Evolutionary conservation across 75 land plant genomes (phyloP).

Genomic region (Azolla pinnata): DNA sequence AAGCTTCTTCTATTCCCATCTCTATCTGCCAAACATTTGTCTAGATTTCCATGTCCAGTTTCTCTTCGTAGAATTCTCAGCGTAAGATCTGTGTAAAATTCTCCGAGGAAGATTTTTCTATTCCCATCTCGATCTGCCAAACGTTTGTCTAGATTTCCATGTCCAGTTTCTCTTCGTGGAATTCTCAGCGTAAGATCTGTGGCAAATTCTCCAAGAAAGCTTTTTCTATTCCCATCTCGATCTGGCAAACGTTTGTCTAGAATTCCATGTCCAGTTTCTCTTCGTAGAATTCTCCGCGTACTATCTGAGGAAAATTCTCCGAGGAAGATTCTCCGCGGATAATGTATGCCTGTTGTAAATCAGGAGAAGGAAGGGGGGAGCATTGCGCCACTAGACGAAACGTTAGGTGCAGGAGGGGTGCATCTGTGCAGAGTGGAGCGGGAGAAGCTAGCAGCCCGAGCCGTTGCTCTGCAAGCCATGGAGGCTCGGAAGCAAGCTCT

Average conservation of each 20-base stretch:
- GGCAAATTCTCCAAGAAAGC: not conserved
- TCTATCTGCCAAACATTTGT: conserved; percentile 1
- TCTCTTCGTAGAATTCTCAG: not conserved
- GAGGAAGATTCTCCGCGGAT: too few species aligned
- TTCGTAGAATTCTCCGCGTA: not conserved
- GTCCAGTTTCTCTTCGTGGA: not conserved
- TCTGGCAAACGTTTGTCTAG: not conserved
- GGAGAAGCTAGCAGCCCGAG: conserved; percentile 68
- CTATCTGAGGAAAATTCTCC: too few species aligned
- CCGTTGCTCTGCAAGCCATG: conserved; percentile 63
- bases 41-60: not conserved
- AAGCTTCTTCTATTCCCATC: too few species aligned
- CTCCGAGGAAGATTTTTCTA: too few species aligned
- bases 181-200: not conserved
- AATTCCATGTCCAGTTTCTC: not conserved
- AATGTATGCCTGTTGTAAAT: not conserved
- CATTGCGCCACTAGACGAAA: conserved; percentile 57
- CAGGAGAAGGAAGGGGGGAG: conserved; percentile 75
- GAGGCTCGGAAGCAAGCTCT: conserved; percentile 70
- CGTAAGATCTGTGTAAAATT: too few species aligned
- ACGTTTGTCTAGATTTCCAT: not conserved
- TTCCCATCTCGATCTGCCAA: not conserved
- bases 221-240: not conserved
- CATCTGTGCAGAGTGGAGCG: conserved; percentile 54
- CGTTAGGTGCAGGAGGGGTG: conserved; percentile 51